These are phyloP conservation scores for Coniochaeta sp. DNA, from an alignment of 2,329 filamentous ascomycete genomes.

Conservation along the genomic window DNA sequence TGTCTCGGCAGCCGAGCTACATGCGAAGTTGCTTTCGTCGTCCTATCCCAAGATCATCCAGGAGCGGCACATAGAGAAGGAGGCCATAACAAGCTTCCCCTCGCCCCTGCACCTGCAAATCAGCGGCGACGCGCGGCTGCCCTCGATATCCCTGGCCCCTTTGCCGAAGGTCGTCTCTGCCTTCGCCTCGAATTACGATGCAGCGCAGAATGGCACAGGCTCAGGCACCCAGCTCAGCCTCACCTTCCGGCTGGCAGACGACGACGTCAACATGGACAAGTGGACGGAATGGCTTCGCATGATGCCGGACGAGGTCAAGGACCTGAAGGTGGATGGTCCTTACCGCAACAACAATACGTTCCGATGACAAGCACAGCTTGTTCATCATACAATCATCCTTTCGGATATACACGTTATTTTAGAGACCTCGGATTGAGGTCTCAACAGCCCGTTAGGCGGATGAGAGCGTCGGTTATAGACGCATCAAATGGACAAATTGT, in stretches of 20 bases:
- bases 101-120: slow-evolving; percentile 50
- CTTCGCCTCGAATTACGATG: slow-evolving; percentile 34
- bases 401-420: not conserved
- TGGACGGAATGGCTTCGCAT: slow-evolving; percentile 53
- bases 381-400: not conserved
- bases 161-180: slow-evolving; percentile 32
- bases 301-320: slow-evolving; percentile 50
- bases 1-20: slow-evolving; percentile 45
- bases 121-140: slow-evolving; percentile 43
- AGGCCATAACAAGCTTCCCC: slow-evolving; percentile 40
- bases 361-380: slow-evolving; percentile 21
- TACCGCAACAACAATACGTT: slow-evolving; percentile 28
- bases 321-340: slow-evolving; percentile 48
- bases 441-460: not conserved
- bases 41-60: slow-evolving; percentile 44
- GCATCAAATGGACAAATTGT: not conserved
- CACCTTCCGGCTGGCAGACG: slow-evolving; percentile 43
- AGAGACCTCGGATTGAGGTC: not conserved
- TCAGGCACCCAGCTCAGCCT: slow-evolving; percentile 41
- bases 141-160: slow-evolving; percentile 49
- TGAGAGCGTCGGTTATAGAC: not conserved
- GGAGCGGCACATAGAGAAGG: slow-evolving; percentile 40
- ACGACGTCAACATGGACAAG: slow-evolving; percentile 42
- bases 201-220: slow-evolving; percentile 29
- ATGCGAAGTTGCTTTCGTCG: slow-evolving; percentile 45